Conservation (phyloP, 306 rosid genomes). For the Datisca glomerata region DNA sequence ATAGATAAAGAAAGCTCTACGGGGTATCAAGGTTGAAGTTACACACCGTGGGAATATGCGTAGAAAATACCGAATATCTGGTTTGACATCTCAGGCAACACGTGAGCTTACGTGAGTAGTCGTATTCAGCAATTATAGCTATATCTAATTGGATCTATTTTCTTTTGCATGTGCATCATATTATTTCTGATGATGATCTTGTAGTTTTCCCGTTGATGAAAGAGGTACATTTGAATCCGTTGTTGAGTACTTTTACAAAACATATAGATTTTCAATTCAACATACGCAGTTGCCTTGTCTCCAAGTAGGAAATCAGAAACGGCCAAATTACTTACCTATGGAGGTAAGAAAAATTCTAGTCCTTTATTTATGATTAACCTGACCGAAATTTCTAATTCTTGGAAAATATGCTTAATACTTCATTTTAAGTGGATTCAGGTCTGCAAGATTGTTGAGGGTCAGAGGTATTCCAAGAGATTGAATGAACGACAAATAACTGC, state of each 20-base stretch:
- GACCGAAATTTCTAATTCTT: too few species aligned
- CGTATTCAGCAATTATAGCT: neutral
- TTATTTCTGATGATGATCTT: neutral
- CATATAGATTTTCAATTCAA: slow-evolving; percentile 65
- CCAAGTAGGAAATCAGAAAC: slow-evolving; percentile 81
- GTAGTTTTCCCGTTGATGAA: slow-evolving; percentile 95
- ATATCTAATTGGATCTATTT: too few species aligned
- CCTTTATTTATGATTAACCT: too few species aligned
- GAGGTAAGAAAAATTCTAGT: slow-evolving; percentile 34
- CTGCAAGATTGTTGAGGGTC: slow-evolving; percentile 93
- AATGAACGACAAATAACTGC: slow-evolving; percentile 89
- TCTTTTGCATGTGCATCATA: slow-evolving; percentile 3
- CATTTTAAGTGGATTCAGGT: slow-evolving; percentile 51
- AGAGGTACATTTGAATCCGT: slow-evolving; percentile 84
- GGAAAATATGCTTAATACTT: too few species aligned
- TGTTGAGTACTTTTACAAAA: slow-evolving; percentile 74
- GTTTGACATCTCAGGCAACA: slow-evolving; percentile 83
- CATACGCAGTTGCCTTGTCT: slow-evolving; percentile 92
- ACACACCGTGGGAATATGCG: slow-evolving; percentile 92
- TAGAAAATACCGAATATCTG: slow-evolving; percentile 82
- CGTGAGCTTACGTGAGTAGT: slow-evolving; percentile 73
- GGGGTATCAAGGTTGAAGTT: slow-evolving; percentile 93
- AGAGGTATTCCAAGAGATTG: slow-evolving; percentile 72
- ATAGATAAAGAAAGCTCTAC: slow-evolving; percentile 80
- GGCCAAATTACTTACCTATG: slow-evolving; percentile 90